These are phyloP conservation scores for Lablab purpureus DNA, from an alignment of 306 rosid species.

Conservation along the genomic window DNA sequence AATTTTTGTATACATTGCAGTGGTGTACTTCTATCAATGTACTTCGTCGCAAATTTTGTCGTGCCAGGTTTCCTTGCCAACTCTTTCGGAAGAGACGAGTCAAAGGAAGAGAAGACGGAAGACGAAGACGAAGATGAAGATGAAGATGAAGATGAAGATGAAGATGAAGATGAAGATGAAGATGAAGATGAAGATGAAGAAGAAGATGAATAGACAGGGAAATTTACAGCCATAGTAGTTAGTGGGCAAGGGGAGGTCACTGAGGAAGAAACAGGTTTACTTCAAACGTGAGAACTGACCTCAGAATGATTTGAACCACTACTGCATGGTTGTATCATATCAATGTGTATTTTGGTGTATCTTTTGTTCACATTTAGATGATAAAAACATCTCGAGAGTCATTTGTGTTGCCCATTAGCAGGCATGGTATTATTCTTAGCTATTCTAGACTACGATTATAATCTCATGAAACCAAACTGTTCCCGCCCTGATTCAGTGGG, in stretches of 20 bases:
- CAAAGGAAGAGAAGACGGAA: constrained; percentile 46
- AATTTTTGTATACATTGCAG: constrained; percentile 46
- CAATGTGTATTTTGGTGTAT: constrained; percentile 17
- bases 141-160: no score
- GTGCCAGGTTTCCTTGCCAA: constrained; percentile 61
- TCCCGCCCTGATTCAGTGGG: background rate
- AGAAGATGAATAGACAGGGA: background rate
- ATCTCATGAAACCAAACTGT: background rate
- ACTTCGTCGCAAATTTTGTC: constrained; percentile 57
- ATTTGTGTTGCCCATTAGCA: background rate
- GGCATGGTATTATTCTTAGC: background rate
- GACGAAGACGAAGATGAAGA: no score
- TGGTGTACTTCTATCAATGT: constrained; percentile 54
- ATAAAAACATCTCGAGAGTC: background rate
- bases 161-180: no score
- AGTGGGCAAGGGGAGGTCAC: background rate
- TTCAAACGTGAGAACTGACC: constrained; percentile 10
- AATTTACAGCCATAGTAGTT: background rate
- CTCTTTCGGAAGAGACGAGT: constrained; percentile 45
- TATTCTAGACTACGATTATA: constrained; percentile 1
- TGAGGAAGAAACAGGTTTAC: constrained; percentile 7
- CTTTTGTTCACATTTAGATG: constrained; percentile 18
- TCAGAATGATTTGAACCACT: background rate
- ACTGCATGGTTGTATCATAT: background rate
- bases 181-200: no score